Evolutionary conservation across 2,329 filamentous ascomycete species (phyloP), one percentile per base, ranked within the genome.

Genomic region (Pseudogymnoascus sp.): DNA sequence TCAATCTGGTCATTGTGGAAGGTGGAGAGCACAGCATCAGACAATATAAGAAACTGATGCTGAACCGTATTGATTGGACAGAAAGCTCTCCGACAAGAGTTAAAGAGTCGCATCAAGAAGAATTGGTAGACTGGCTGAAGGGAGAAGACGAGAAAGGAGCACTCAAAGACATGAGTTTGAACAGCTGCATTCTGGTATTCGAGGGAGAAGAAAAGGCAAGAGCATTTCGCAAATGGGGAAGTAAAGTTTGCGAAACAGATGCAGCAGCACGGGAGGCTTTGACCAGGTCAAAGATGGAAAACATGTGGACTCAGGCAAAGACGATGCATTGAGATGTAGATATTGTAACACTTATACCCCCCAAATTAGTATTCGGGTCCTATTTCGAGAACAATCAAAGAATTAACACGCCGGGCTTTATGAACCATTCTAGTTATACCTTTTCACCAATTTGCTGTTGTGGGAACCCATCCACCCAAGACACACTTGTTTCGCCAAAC

Each of bases 41-140:
- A 59, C 87, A 87, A 64, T 97, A 93, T 78, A 91, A 89, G 73
- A 97, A 96, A 73, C 80, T 99, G 30, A 92, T 99, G 90, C 79
- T 95, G 43, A 87, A 93, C 67, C 91, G 94, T 57, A 91, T 97
- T 70, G 88, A 96, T 73, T 99, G 95, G 94, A 89, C 88, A 2
- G 92, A 97, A 71, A 96, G 96, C 68, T 82, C 84, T 0, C 85
- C 86, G 2, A 87, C 91, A 0, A 80, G 80, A 38, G 76, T 84
- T 41, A 80, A 80, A 58, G 80, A 85, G 63, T 86, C 85, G 62
- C 86, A 86, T 62, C 79, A 81, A 61, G 83, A 82, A 62, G 81
- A 82, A 1, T 79, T 86, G 53, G 84, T 85, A 15, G 79, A 86
- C 47, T 97, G 91, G 91, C 78, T 97, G 57, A 83, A 87, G 63